Conservation (phyloP, 352 stramenopile genomes). For the Globisporangium paddicum region DNA sequence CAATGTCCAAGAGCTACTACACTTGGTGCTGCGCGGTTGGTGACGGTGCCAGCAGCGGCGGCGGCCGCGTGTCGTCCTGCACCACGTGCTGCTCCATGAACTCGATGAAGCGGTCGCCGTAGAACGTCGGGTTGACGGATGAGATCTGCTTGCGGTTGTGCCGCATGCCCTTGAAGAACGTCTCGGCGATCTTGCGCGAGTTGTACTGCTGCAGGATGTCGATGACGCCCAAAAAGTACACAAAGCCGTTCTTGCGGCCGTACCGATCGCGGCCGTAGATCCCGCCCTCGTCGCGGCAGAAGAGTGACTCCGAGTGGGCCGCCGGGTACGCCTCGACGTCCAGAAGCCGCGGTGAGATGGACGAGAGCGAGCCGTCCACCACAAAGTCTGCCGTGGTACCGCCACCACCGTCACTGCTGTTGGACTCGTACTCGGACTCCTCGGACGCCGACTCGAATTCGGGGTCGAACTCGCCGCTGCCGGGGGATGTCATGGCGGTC, state of each 20-base stretch:
- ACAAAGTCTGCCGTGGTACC: slow-evolving; percentile 17
- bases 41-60: slow-evolving; percentile 11
- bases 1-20: not conserved
- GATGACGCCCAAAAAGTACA: slow-evolving; percentile 92
- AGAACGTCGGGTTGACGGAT: slow-evolving; percentile 79
- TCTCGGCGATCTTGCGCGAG: slow-evolving; percentile 88
- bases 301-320: slow-evolving; percentile 57
- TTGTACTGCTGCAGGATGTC: slow-evolving; percentile 95
- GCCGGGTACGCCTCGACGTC: slow-evolving; percentile 32
- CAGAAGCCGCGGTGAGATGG: slow-evolving; percentile 45
- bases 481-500: slow-evolving; percentile 12
- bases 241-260: slow-evolving; percentile 67
- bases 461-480: slow-evolving; percentile 27
- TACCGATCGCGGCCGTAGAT: slow-evolving; percentile 59
- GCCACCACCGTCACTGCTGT: slow-evolving; percentile 31
- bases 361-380: slow-evolving; percentile 14
- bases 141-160: slow-evolving; percentile 88
- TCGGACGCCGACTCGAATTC: slow-evolving; percentile 21
- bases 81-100: slow-evolving; percentile 85
- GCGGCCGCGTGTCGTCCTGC: slow-evolving; percentile 46
- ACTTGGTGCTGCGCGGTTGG: slow-evolving; percentile 2
- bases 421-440: slow-evolving; percentile 26
- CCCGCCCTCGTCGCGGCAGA: slow-evolving; percentile 69
- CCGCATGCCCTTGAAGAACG: slow-evolving; percentile 81
- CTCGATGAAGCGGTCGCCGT: slow-evolving; percentile 88